phyloP scores from a whole-genome alignment of 257 asterid species.

The Nicotiana otophora region DNA sequence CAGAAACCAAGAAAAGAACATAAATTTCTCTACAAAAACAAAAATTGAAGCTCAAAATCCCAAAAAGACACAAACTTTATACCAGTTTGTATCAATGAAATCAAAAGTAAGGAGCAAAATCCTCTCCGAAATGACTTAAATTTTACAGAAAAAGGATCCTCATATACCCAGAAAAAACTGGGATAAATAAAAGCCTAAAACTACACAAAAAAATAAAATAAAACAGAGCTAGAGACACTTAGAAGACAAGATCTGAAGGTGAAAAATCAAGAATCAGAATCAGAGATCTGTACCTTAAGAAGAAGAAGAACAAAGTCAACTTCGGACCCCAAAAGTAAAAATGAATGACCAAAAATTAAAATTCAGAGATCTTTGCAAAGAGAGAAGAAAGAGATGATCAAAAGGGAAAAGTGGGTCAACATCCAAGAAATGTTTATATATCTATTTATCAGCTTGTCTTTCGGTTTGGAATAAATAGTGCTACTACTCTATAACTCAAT shows the following conservation, averaged over 20 bases:
- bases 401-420: slow-evolving; percentile 23
- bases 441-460: not conserved
- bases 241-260: slow-evolving; percentile 18
- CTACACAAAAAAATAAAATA: not conserved
- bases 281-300: slow-evolving; percentile 31
- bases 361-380: not conserved
- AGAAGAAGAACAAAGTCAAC: slow-evolving; percentile 9
- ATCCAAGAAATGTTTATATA: not conserved
- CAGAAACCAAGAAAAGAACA: not conserved
- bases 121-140: not conserved
- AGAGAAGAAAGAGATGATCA: slow-evolving; percentile 28
- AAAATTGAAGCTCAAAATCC: not conserved
- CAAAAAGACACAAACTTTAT: not conserved
- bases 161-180: not conserved
- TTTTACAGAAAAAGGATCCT: not conserved
- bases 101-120: not conserved
- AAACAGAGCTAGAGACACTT: not conserved
- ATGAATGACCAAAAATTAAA: too few relatives aligned
- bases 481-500: not conserved
- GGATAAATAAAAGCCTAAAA: not conserved
- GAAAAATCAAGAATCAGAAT: not conserved
- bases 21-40: not conserved
- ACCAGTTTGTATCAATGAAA: not conserved
- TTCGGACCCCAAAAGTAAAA: not conserved
- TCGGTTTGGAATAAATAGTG: not conserved